These are phyloP conservation scores for Fibroporia radiculosa DNA, from an alignment of 768 basidiomycete species.

Conservation along the genomic window DNA sequence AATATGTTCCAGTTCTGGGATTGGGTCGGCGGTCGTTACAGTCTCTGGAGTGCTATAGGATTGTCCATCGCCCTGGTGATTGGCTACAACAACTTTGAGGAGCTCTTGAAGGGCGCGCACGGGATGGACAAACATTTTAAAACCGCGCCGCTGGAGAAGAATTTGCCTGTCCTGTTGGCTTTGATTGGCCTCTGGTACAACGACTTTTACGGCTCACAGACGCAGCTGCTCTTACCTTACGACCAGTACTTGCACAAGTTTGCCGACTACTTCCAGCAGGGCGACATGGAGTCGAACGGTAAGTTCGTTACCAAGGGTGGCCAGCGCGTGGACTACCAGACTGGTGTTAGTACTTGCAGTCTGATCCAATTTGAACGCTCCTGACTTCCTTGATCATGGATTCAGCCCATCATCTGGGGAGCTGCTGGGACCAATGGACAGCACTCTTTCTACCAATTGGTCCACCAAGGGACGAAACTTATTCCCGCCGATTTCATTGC, in stretches of 20 bases:
- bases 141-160: slow-evolving; percentile 77
- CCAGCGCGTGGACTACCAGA: slow-evolving; percentile 89
- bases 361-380: slow-evolving; percentile 1
- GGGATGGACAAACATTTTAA: slow-evolving; percentile 98
- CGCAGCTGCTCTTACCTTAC: slow-evolving; percentile 91
- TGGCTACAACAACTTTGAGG: slow-evolving; percentile 90
- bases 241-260: slow-evolving; percentile 99
- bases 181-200: slow-evolving; percentile 97
- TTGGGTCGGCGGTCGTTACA: slow-evolving; percentile 99
- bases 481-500: slow-evolving; percentile 92
- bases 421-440: slow-evolving; percentile 98
- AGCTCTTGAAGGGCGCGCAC: slow-evolving; percentile 86
- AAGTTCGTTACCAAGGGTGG: slow-evolving; percentile 95
- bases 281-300: slow-evolving; percentile 99
- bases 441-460: slow-evolving; percentile 98
- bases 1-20: slow-evolving; percentile 99
- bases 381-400: slow-evolving; percentile 5
- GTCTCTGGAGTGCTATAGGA: slow-evolving; percentile 97
- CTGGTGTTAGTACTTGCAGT: slow-evolving; percentile 58
- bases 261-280: slow-evolving; percentile 99
- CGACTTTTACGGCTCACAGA: slow-evolving; percentile 96
- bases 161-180: slow-evolving; percentile 88
- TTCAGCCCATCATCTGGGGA: slow-evolving; percentile 96
- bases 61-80: slow-evolving; percentile 89
- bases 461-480: slow-evolving; percentile 90